Conservation (phyloP, 371 early-diverging fungal genomes). For the Mortierella sp. region DNA sequence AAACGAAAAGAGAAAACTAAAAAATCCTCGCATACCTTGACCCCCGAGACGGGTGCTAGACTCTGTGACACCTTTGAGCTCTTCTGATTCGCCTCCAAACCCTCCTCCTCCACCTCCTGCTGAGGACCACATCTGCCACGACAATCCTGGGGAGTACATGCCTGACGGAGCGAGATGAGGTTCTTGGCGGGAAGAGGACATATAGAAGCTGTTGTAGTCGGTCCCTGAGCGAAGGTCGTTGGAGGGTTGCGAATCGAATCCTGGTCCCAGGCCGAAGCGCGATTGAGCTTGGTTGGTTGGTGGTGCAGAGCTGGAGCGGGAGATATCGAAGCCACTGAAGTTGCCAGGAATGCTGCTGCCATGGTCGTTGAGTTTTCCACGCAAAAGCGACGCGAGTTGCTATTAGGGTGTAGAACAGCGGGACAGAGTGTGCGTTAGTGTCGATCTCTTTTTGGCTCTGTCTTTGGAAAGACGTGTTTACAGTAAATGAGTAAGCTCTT, state of each 20-base stretch:
- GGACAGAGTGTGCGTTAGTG: not conserved
- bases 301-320: constrained; percentile 56
- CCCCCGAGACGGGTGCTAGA: constrained; percentile 1
- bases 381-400: constrained; percentile 52
- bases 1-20: not conserved
- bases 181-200: constrained; percentile 45
- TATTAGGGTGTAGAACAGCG: not conserved
- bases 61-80: constrained; percentile 22
- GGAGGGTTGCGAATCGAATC: constrained; percentile 52
- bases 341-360: constrained; percentile 42
- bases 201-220: constrained; percentile 41
- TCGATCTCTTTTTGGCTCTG: not conserved
- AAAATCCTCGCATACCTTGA: not conserved
- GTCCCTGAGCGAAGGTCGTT: constrained; percentile 50
- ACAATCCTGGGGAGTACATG: constrained; percentile 53
- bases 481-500: not conserved
- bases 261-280: constrained; percentile 54
- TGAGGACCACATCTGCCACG: constrained; percentile 55
- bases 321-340: constrained; percentile 46
- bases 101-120: constrained; percentile 17
- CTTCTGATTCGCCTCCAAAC: constrained; percentile 41
- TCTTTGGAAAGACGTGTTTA: too few relatives aligned
- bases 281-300: constrained; percentile 53
- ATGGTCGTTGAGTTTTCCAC: constrained; percentile 54
- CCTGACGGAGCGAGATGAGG: constrained; percentile 30